A percentile compares a stretch with the other conserved stretches of the same genome.
phyloP scores from a whole-genome alignment of 345 rosid genomes.

The Toxicodendron radicans region DNA sequence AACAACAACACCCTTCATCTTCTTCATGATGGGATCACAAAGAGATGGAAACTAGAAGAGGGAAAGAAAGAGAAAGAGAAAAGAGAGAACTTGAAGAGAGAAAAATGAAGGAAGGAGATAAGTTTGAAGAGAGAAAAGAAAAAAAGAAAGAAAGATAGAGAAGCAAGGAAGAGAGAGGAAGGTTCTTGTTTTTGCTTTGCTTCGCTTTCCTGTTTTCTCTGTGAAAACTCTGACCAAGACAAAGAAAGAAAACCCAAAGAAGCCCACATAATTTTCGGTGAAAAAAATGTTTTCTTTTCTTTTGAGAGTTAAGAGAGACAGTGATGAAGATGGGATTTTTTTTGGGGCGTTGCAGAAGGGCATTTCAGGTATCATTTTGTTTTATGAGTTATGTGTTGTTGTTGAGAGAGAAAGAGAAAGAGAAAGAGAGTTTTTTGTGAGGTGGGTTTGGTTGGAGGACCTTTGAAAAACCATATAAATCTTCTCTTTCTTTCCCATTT shows the following conservation, averaged over 20 bases:
- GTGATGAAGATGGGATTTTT: slow-evolving; percentile 58
- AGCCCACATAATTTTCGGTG: slow-evolving; percentile 72
- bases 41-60: slow-evolving; percentile 7
- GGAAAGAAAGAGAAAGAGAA: slow-evolving; percentile 7
- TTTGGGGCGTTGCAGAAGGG: slow-evolving; percentile 81
- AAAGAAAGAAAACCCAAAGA: slow-evolving; percentile 63
- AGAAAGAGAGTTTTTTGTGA: background rate
- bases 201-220: slow-evolving; percentile 54
- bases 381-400: slow-evolving; percentile 5
- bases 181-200: slow-evolving; percentile 30
- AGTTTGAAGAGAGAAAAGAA: background rate
- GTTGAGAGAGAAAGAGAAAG: too few species aligned
- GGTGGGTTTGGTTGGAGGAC: slow-evolving; percentile 52
- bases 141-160: slow-evolving; percentile 11
- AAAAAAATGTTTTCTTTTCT: slow-evolving; percentile 32
- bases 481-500: slow-evolving; percentile 19
- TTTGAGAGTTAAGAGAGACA: slow-evolving; percentile 33
- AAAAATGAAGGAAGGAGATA: slow-evolving; percentile 20
- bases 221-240: slow-evolving; percentile 81
- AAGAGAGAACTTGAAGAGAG: background rate
- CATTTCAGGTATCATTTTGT: slow-evolving; percentile 42
- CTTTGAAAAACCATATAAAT: slow-evolving; percentile 27
- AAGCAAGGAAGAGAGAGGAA: slow-evolving; percentile 37
- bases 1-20: slow-evolving; percentile 37
- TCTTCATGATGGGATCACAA: slow-evolving; percentile 43